Evolutionary conservation across 2,329 filamentous ascomycete species (phyloP), one percentile per base, ranked within the genome.

Genomic region (Colletotrichum orbiculare): DNA sequence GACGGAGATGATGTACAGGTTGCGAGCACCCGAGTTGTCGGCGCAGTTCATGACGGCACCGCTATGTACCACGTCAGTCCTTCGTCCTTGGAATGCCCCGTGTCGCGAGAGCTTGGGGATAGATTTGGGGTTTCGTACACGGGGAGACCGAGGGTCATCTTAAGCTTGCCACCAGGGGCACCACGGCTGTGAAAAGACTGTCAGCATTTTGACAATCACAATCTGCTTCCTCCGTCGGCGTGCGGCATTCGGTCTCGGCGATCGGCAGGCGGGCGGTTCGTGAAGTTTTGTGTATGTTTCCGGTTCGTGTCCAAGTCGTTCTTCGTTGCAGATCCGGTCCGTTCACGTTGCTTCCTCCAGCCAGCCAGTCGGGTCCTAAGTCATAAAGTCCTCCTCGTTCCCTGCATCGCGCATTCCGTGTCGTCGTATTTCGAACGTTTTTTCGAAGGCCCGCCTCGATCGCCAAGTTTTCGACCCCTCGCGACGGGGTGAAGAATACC

Each of bases 111-210:
- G 17, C 35, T 33, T 17, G 6, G 48, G 66, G 47, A 13, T 17
- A 52, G 39, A 42, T 55, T 60, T 48, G 61, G 57, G 47, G 58
- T 43, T 60, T 92, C 94, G 83, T 97, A 97, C 94, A 97, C 94
- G 85, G 96, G 96, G 79, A 99, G 94, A 97, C 93, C 96, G 85
- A 99, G 93, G 83, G 96, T 97, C 96, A 99, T 99, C 92, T 97
- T 98, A 79, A 98, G 92, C 92, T 99, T 99, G 92, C 96, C 96
- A 90, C 96, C 96, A 80, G 94, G 92, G 88, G 93, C 91, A 92
- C 91, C 92, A 89, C 93, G 88, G 72, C 88, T 90, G 75, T 70
- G 74, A 71, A 59, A 53, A 12, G 49, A 48, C 17, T 56, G 67
- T 55, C 63, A 67, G 64, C 71, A 72, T 65, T 76, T 81, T 47